These are phyloP conservation scores for Cladophialophora psammophila DNA, from an alignment of 2,329 filamentous ascomycete genomes.

Conservation along the genomic window DNA sequence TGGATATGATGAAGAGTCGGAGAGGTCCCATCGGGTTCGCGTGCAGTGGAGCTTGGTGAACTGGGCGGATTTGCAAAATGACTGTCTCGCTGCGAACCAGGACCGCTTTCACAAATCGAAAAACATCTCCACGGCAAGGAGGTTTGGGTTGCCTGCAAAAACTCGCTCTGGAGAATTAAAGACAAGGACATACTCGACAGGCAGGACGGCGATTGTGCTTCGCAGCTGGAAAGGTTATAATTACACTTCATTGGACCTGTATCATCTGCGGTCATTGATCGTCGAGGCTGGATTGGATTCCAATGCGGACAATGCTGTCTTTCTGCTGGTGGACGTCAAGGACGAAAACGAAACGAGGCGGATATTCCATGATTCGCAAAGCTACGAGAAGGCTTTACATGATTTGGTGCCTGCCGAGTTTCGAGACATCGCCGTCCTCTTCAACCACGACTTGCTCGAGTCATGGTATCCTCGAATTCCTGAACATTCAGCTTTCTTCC, in stretches of 20 bases:
- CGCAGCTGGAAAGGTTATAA: slow-evolving; percentile 80
- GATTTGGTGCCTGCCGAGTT: slow-evolving; percentile 55
- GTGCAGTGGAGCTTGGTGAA: slow-evolving; percentile 24
- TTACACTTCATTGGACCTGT: slow-evolving; percentile 77
- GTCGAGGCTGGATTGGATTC: slow-evolving; percentile 78
- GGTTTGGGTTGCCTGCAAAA: slow-evolving; percentile 16
- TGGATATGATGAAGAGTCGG: slow-evolving; percentile 20
- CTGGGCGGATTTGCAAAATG: slow-evolving; percentile 29
- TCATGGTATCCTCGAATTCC: slow-evolving; percentile 44
- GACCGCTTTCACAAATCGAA: slow-evolving; percentile 17
- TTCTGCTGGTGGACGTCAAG: slow-evolving; percentile 85
- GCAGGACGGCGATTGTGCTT: slow-evolving; percentile 77
- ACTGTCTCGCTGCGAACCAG: slow-evolving; percentile 24
- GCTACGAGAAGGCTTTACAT: slow-evolving; percentile 67
- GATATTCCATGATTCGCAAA: slow-evolving; percentile 54
- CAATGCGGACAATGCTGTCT: slow-evolving; percentile 80
- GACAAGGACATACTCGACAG: slow-evolving; percentile 18
- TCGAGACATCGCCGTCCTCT: slow-evolving; percentile 44
- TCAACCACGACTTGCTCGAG: slow-evolving; percentile 43
- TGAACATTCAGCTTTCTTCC: slow-evolving; percentile 42
- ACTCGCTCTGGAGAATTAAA: background rate
- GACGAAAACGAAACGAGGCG: slow-evolving; percentile 66
- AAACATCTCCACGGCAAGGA: slow-evolving; percentile 17
- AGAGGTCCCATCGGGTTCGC: slow-evolving; percentile 11
- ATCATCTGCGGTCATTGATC: slow-evolving; percentile 82